Evolutionary conservation across 2,329 filamentous ascomycete species (phyloP), one percentile per base, ranked within the genome.

Genomic region (Ascochyta lentis): DNA sequence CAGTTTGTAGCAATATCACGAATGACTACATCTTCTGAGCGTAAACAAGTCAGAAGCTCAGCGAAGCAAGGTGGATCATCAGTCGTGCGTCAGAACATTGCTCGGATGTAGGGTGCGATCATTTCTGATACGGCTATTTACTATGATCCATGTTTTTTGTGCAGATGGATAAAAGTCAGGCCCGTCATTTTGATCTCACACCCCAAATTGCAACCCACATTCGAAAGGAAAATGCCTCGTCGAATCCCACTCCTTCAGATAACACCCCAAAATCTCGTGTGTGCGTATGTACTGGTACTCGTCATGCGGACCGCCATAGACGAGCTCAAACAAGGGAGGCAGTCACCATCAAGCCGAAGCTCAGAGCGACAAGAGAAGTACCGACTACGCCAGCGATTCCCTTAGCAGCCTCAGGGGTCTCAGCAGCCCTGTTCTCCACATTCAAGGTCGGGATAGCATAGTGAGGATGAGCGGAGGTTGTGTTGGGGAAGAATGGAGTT

Each of bases 401-500:
- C 19, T 49, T 61, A 22, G 8, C 27, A 16, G 16, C 45, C 29
- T n/a, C 23, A 2, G 44, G 41, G 31, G 44, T 34, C 23, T 53
- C 35, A 4, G 29, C 45, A 15, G 51, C 42, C 19, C 49, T 51
- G 34, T 54, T 49, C 19, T 22, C 49, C n/a, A 58, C 15, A 15
- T 58, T 62, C 33, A 54, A 8, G 34, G 57, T 64, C 8, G 61
- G 59, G 8, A 43, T 13, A 31, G 23, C 42, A 35, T 55, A 54
- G 27, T 41, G 50, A 16, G 22, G 33, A 16, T 56, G 49, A 26
- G 44, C 29, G 4, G 52, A 49, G 4, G 57, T 60, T 3, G 41
- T 50, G 49, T 62, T 62, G 9, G 51, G 41, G 13, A 56, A 56
- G 46, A 59, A 54, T 3, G 54, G 48, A 24, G 35, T 54, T n/a